phyloP scores from a whole-genome alignment of 768 basidiomycete genomes.

The Lactifluus pinguis region DNA sequence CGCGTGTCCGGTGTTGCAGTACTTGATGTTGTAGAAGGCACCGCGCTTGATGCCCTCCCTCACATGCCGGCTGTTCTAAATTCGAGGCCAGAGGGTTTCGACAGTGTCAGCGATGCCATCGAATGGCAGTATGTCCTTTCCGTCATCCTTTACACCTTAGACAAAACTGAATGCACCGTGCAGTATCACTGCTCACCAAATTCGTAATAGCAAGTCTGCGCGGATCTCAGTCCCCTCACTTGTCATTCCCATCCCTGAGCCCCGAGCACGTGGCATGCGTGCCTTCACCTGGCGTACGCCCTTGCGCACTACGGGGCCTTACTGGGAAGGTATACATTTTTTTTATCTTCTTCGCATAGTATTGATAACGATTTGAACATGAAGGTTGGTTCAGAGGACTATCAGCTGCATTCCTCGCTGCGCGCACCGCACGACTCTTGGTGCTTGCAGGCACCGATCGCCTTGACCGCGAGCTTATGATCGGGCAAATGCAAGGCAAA shows the following conservation, averaged over 20 bases:
- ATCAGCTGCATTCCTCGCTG: conserved; percentile 67
- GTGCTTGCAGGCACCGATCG: conserved; percentile 90
- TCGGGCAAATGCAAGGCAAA: conserved; percentile 76
- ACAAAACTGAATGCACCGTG: neutral
- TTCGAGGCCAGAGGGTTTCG: conserved; percentile 78
- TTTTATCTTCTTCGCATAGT: neutral
- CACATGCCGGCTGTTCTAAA: conserved; percentile 87
- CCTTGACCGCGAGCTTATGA: conserved; percentile 88
- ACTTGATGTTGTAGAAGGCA: conserved; percentile 86
- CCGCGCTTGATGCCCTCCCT: conserved; percentile 87
- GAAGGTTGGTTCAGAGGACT: conserved; percentile 88
- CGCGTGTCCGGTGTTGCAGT: conserved; percentile 70
- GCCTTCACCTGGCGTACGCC: conserved; percentile 77
- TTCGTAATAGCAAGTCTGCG: conserved; percentile 75
- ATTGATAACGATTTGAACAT: neutral
- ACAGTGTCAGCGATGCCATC: conserved; percentile 74
- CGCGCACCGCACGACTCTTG: conserved; percentile 75
- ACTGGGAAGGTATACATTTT: conserved; percentile 67
- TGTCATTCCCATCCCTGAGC: conserved; percentile 38
- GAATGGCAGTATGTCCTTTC: conserved; percentile 81
- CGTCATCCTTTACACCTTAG: neutral
- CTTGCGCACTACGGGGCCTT: conserved; percentile 73
- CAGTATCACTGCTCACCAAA: conserved; percentile 73
- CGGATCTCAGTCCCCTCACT: conserved; percentile 83
- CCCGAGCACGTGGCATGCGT: conserved; percentile 28